Evolutionary conservation across 2,329 filamentous ascomycete genomes (phyloP), one percentile per base, ranked within the genome.

Genomic region (Tolypocladium inflatum): DNA sequence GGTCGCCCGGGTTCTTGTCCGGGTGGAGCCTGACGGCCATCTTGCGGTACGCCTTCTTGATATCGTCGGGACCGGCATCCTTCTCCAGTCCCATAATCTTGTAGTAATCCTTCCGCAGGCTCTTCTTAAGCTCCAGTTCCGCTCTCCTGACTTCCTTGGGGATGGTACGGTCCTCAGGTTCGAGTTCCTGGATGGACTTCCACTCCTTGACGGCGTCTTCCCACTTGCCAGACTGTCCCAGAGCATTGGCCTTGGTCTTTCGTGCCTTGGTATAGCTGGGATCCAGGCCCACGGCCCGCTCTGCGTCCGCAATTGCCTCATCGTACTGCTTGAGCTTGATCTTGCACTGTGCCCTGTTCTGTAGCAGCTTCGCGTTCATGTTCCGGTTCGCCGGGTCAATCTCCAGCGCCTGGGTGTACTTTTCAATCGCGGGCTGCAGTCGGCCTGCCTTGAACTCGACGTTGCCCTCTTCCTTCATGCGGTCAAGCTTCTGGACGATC

Each of bases 21-120:
- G 94, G 94, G 73, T 99, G 94, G 71, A 96, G 89, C 63, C 92
- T 80, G 65, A 99, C 93, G 58, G 94, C 94, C 69, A 96, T 82
- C 75, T 94, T 96, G 64, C 93, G 86, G 78, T 99, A 99, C 2
- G 93, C 94, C 78, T 92, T 93, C 82, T 97, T 99, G 78, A 99
- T 94, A 57, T 94, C 85, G 58, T 80, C 80, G 26, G 96, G 91
- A 45, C 83, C 83, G 42, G 91, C 91, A 61, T 92, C 88, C 80
- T 97, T 97, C 59, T 88, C 79, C 10, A 99, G 78, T 7, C 87
- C 89, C 56, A 99, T 84, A 64, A 97, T 96, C 83, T 97, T 97
- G 80, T 99, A 99, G 77, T 96, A 97, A 70, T 99, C 94, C 76
- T 99, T 99, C 61, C 94, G 83, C 76, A 93, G 89, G 72, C 89